Evolutionary conservation across 371 early-diverging fungal species (phyloP).

Genomic region (Mucor mucedo): DNA sequence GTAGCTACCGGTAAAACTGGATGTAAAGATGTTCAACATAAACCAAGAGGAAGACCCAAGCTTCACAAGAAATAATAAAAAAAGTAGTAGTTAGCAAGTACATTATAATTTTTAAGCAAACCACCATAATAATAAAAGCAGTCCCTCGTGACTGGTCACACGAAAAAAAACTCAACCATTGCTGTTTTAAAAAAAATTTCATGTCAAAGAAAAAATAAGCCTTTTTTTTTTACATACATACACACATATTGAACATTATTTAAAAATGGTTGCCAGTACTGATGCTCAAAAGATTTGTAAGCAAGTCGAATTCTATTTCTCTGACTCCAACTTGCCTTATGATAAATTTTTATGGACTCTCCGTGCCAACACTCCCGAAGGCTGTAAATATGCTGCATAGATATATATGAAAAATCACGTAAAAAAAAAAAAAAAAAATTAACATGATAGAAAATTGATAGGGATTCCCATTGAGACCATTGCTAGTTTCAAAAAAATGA

Average conservation of each 20-base stretch:
- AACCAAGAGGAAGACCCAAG: constrained; percentile 50
- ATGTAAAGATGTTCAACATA: constrained; percentile 56
- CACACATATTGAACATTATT: not conserved
- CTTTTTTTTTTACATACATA: constrained; percentile 2
- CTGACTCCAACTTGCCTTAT: constrained; percentile 75
- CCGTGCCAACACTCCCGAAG: constrained; percentile 54
- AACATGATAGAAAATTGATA: constrained; percentile 15
- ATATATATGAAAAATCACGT: not conserved
- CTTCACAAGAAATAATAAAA: constrained; percentile 15
- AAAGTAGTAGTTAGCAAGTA: no score
- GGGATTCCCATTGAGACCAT: constrained; percentile 62
- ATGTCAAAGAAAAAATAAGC: constrained; percentile 1
- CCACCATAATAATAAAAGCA: not conserved
- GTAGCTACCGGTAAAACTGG: constrained; percentile 50
- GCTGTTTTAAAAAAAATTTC: not conserved
- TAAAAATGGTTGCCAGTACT: constrained; percentile 20
- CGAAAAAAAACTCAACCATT: not conserved
- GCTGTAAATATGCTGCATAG: constrained; percentile 53
- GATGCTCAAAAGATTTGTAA: constrained; percentile 62
- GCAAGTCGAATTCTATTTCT: constrained; percentile 84
- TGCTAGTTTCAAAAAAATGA: constrained; percentile 74
- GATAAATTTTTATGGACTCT: constrained; percentile 72
- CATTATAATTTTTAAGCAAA: no score
- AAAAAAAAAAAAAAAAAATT: not conserved
- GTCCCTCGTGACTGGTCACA: not conserved